Conservation (phyloP, 352 stramenopile genomes). For the Elongisporangium undulatum region DNA sequence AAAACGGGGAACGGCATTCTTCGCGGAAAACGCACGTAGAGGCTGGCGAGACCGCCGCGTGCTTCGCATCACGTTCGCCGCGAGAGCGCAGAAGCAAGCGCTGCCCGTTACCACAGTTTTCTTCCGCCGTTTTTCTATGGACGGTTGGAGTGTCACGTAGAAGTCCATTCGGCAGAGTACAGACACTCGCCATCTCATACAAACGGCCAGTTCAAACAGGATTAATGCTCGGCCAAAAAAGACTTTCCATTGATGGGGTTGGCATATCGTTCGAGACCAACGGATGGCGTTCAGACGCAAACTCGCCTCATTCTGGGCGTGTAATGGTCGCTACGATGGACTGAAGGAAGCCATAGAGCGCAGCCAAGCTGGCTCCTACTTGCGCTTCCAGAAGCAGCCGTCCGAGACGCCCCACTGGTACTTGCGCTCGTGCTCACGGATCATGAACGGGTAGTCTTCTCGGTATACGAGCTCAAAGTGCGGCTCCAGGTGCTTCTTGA, state of each 20-base stretch:
- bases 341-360: background rate
- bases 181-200: background rate
- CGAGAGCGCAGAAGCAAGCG: background rate
- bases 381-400: slow-evolving; percentile 81
- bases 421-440: slow-evolving; percentile 91
- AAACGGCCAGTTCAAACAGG: background rate
- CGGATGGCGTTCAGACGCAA: background rate
- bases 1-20: background rate
- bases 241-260: background rate
- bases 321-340: background rate
- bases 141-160: background rate
- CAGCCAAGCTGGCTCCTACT: slow-evolving; percentile 16
- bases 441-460: slow-evolving; percentile 88
- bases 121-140: background rate
- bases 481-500: slow-evolving; percentile 43
- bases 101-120: background rate
- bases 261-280: background rate
- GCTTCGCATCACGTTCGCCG: background rate
- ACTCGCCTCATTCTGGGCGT: background rate
- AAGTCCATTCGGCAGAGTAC: background rate
- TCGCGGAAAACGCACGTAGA: background rate
- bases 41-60: too few species aligned
- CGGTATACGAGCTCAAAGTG: slow-evolving; percentile 81
- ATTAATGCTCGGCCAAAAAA: background rate
- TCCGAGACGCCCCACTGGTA: slow-evolving; percentile 91